Base-by-base conservation (phyloP, 1,284 basidiomycete genomes). In the Ceratobasidium sp. region DNA sequence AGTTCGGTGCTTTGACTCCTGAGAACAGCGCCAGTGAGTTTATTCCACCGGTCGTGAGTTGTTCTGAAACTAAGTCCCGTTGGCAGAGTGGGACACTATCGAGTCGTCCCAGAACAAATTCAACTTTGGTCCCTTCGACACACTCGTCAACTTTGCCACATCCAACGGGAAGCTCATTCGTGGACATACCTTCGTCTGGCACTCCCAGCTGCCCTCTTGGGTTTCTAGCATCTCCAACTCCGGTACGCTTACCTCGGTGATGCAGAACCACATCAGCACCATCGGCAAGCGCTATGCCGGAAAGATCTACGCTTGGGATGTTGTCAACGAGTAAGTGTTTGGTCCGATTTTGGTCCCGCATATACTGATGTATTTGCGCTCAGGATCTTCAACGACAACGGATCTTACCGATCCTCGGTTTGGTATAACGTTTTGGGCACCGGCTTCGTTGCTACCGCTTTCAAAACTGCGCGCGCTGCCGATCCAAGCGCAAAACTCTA, bases 271-370 rank as follows among this genome's bases (percentile, higher is more conserved):
- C 67, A 63, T 76, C 33, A 63, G 67, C 44, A 76, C 73, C 20
- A 63, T 76, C 9, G 73, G 63, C 46, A 49, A 63, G 20, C 73
- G 67, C 15, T 76, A 76, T 51, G 53, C 51, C 9, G 77, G 80
- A 5, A 64, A 75, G 56, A 51, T 80, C 20, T 79, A 79, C 61
- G 55, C 79, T 28, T 82, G 81, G 81, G 81, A 82, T 68, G 81
- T 82, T 28, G 78, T 81, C 56, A 82, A 82, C 70, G 81, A 82
- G 33, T 33, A 33, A 2, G 33, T 33, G 33, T 33, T 33, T 33
- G 33, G 33, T 33, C 33, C 33, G 33, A 33, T 33, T 33, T 33
- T 33, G 33, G 33, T 33, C 33, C 33, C 33, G 33, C 33, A 33
- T 33, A 33, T 33, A 33, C 4, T 33, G 33, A 33, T 33, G 33